A percentile compares a stretch with the other conserved stretches of the same genome.
These are phyloP conservation scores for Ambrosia hybrid DNA, from an alignment of 140 eudicot species.

Conservation along the genomic window DNA sequence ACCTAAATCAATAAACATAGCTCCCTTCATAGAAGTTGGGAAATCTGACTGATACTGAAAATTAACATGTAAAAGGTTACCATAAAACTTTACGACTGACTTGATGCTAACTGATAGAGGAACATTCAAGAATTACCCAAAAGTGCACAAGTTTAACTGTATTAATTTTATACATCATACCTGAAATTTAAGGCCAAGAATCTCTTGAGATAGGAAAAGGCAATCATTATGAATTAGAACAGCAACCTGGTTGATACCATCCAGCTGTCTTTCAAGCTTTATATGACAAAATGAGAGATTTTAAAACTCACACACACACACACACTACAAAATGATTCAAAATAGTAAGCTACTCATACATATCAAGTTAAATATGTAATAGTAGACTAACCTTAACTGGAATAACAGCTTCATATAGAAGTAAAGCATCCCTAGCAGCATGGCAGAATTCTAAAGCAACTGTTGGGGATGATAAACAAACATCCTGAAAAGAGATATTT, in stretches of 20 bases:
- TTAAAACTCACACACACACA: constrained; percentile 1
- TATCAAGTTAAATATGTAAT: not conserved
- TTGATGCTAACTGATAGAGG: too few species aligned
- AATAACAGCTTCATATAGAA: constrained; percentile 85
- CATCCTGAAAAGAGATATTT: constrained; percentile 57
- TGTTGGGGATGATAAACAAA: constrained; percentile 81
- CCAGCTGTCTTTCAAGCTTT: constrained; percentile 98
- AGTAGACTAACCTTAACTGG: constrained; percentile 85
- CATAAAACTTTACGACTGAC: constrained; percentile 2
- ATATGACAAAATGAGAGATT: constrained; percentile 38
- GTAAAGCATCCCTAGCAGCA: constrained; percentile 87
- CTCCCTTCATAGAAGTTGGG: constrained; percentile 78
- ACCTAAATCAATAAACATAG: constrained; percentile 86
- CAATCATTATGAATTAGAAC: constrained; percentile 97
- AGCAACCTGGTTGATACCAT: constrained; percentile 90
- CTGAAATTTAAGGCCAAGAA: constrained; percentile 92
- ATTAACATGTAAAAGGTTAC: constrained; percentile 15
- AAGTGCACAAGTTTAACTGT: not conserved
- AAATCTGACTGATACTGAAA: constrained; percentile 83
- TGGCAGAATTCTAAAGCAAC: constrained; percentile 86
- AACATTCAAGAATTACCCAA: not conserved
- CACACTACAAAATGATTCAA: not conserved
- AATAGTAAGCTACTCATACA: not conserved
- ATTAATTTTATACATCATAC: constrained; percentile 35
- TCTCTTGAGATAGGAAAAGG: constrained; percentile 80